A percentile compares a stretch with the other conserved stretches of the same genome.
phyloP scores from a whole-genome alignment of 257 asterid genomes.

The Fraxinus cuspidata region DNA sequence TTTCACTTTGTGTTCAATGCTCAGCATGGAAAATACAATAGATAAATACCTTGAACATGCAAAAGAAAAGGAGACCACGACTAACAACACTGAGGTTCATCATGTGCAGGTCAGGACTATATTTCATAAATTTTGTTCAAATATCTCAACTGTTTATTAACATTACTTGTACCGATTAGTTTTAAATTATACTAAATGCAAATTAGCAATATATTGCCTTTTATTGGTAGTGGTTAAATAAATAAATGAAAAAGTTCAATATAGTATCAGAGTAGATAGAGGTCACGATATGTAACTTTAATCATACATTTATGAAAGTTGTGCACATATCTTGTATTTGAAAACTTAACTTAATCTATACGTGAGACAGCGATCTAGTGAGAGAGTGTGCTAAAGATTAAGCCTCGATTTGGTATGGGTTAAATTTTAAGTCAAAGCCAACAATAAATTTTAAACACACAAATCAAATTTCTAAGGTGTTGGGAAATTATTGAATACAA shows the following conservation, averaged over 20 bases:
- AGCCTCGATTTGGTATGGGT: too few species aligned
- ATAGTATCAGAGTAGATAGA: too few species aligned
- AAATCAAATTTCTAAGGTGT: too few species aligned
- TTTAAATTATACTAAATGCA: too few species aligned
- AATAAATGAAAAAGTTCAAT: background rate
- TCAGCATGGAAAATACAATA: slow-evolving; percentile 56
- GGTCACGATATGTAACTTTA: too few species aligned
- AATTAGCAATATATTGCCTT: too few species aligned
- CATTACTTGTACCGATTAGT: background rate
- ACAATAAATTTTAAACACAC: too few species aligned
- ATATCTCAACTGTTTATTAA: background rate
- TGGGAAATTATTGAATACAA: too few species aligned
- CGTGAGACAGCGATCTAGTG: too few species aligned
- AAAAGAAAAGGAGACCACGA: slow-evolving; percentile 28
- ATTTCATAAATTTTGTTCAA: background rate
- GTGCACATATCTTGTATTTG: background rate
- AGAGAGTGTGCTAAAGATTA: too few species aligned
- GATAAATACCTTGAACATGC: slow-evolving; percentile 46
- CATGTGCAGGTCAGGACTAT: slow-evolving; percentile 45
- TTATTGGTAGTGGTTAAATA: background rate
- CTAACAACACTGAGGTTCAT: slow-evolving; percentile 28
- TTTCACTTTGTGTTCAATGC: background rate
- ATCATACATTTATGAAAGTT: background rate
- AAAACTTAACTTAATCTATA: too few species aligned
- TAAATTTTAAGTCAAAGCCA: too few species aligned